phyloP scores from a whole-genome alignment of 306 rosid genomes.

The Sechiopsis laciniata region DNA sequence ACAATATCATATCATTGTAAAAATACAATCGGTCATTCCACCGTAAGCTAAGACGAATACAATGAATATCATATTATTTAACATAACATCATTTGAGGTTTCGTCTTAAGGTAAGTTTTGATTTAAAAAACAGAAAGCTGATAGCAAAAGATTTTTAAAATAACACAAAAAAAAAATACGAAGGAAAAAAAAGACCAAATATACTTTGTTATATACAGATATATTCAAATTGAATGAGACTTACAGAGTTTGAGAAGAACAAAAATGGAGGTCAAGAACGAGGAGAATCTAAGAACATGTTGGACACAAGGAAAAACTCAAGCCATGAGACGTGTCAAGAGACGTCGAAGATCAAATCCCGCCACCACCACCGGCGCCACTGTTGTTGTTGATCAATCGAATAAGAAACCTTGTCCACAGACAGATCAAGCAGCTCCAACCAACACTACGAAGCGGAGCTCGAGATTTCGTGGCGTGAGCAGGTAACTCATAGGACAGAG shows the following conservation, averaged over 20 bases:
- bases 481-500: slow-evolving; percentile 24
- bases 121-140: slow-evolving; percentile 1
- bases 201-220: neutral
- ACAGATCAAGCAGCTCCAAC: slow-evolving; percentile 39
- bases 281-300: slow-evolving; percentile 30
- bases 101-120: neutral
- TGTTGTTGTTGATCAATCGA: slow-evolving; percentile 20
- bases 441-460: slow-evolving; percentile 67
- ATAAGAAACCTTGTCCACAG: slow-evolving; percentile 15
- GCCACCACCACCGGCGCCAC: slow-evolving; percentile 15
- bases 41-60: neutral
- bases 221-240: neutral
- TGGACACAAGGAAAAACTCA: slow-evolving; percentile 31
- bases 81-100: neutral
- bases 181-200: neutral
- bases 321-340: slow-evolving; percentile 36
- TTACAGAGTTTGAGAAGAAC: neutral
- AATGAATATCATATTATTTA: neutral
- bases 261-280: slow-evolving; percentile 34
- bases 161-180: neutral
- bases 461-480: slow-evolving; percentile 80
- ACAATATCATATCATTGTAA: neutral
- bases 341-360: slow-evolving; percentile 39
- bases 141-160: neutral
- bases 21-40: no score